Percentiles rank a stretch among this genome's conserved stretches.
phyloP scores from a whole-genome alignment of 768 basidiomycete genomes.

The Ramaria sp. region DNA sequence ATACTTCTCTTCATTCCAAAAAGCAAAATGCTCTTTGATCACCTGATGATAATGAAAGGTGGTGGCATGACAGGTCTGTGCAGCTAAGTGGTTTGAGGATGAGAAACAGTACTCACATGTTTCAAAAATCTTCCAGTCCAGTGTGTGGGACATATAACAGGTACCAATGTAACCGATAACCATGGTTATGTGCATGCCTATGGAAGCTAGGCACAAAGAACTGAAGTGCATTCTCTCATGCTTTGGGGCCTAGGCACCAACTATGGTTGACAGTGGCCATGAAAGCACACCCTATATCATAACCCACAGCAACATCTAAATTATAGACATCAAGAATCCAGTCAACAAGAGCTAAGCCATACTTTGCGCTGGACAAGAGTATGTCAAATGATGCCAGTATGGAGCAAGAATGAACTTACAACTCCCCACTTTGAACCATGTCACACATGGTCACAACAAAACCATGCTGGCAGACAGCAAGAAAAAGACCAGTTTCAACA shows the following conservation, averaged over 20 bases:
- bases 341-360: conserved; percentile 11
- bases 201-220: conserved; percentile 22
- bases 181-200: conserved; percentile 24
- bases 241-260: conserved; percentile 2
- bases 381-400: not conserved
- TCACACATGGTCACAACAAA: conserved; percentile 2
- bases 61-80: conserved; percentile 17
- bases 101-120: conserved; percentile 22
- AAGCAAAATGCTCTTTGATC: conserved; percentile 22
- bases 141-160: conserved; percentile 11
- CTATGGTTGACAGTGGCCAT: conserved; percentile 11
- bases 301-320: conserved; percentile 10
- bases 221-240: not conserved
- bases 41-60: conserved; percentile 18
- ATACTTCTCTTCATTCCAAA: conserved; percentile 25
- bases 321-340: conserved; percentile 11
- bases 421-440: conserved; percentile 9
- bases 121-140: conserved; percentile 17
- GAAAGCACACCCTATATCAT: conserved; percentile 17
- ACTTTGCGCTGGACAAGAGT: conserved; percentile 15
- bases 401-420: conserved; percentile 5
- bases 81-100: conserved; percentile 19
- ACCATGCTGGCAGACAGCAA: conserved; percentile 7
- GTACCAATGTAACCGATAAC: conserved; percentile 15
- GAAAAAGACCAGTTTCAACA: conserved; percentile 8